Evolutionary conservation across 2,329 filamentous ascomycete species (phyloP), one percentile per base, ranked within the genome.

Genomic region (Colletotrichum graminicola): DNA sequence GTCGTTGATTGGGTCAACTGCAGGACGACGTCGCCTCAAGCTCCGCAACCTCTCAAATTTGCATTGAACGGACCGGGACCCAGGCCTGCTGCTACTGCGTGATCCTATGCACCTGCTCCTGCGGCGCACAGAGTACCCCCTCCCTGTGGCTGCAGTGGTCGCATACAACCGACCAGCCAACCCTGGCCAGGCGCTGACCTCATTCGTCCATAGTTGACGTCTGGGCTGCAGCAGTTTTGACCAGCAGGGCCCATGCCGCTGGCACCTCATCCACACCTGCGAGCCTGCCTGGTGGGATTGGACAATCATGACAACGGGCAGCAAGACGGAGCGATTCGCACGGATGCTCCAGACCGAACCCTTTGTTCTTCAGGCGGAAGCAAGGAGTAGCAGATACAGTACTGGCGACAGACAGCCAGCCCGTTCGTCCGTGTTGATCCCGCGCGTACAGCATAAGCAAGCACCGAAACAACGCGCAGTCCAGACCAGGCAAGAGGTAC

Each of bases 171-270:
- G 57, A n/a, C 52, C 65, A 62, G 64, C 64, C 5, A 57, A 55
- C 64, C 64, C 68, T 43, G 59, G 65, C 59, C 68, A 71, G 47
- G 65, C 59, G 52, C 45, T 41, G 36, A 55, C 52, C 23, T 54
- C 51, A 72, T 72, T 68, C 65, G 69, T 72, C 39, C 60, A 69
- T 54, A 64, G 43, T 36, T 45, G 54, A 23, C 11, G 45, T 32
- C 65, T 72, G 60, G 66, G 69, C 69, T 72, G 69, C 69, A 72
- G 69, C 66, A 64, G 54, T 64, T 43, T 47, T 69, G 69, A 64
- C 65, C 65, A 63, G 59, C 65, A 69, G 60, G 66, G 66, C 52
- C 69, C 66, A 69, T 72, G 65, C 55, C 65, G 65, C 69, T 68
- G 69, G 68, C 68, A 71, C 64, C 59, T 39, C 57, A 26, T 67